Evolutionary conservation across 441 rosid species (phyloP).

Genomic region (Populus tomentosa): DNA sequence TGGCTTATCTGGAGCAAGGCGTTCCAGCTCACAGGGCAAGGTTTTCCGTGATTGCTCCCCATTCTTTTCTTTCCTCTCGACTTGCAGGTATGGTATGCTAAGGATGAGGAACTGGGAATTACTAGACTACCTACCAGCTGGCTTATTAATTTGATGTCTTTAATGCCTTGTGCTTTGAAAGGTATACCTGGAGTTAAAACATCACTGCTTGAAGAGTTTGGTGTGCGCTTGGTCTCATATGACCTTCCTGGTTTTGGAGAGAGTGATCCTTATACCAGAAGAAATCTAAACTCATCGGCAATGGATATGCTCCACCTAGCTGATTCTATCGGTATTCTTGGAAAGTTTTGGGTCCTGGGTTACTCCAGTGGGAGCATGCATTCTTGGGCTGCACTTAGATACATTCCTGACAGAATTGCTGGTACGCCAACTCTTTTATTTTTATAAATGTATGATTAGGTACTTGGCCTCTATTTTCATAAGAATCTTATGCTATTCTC

Average conservation of each 20-base stretch:
- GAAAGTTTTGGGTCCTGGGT: constrained; percentile 69
- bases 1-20: constrained; percentile 77
- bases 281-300: constrained; percentile 68
- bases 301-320: constrained; percentile 52
- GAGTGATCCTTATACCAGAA: constrained; percentile 60
- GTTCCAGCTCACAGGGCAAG: constrained; percentile 72
- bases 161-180: constrained; percentile 12
- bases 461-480: not conserved
- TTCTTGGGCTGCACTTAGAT: constrained; percentile 75
- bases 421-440: constrained; percentile 30
- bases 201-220: constrained; percentile 71
- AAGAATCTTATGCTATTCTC: too few species aligned
- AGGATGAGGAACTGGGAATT: not conserved
- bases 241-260: constrained; percentile 89
- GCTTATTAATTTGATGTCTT: not conserved
- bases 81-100: constrained; percentile 54
- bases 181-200: constrained; percentile 78
- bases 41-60: constrained; percentile 67
- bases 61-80: constrained; percentile 86
- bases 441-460: not conserved
- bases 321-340: constrained; percentile 39
- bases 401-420: constrained; percentile 59
- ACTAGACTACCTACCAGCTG: not conserved
- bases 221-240: constrained; percentile 56
- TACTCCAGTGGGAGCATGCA: constrained; percentile 67